phyloP scores from a whole-genome alignment of 2,329 filamentous ascomycete species.

The Graphium sp. region DNA sequence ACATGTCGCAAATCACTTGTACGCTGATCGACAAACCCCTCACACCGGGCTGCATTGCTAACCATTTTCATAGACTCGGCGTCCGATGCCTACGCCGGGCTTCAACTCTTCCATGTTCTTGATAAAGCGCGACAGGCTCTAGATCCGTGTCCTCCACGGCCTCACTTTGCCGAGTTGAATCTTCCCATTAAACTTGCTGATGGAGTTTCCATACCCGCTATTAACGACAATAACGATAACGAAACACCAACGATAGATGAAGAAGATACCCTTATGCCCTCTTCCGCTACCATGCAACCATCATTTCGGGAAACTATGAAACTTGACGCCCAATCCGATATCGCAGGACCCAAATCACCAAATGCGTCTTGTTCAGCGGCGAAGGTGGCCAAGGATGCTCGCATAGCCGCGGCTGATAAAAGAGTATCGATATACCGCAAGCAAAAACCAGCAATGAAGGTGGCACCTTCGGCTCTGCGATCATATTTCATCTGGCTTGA shows the following conservation, averaged over 20 bases:
- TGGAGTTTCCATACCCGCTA: too few relatives aligned
- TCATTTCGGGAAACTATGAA: constrained; percentile 2
- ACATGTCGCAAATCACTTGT: constrained; percentile 51
- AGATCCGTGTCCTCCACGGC: constrained; percentile 53
- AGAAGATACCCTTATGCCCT: constrained; percentile 1
- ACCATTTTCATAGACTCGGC: constrained; percentile 45
- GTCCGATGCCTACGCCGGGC: constrained; percentile 65
- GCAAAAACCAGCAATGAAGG: constrained; percentile 9
- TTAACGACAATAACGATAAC: too few relatives aligned
- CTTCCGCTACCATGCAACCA: constrained; percentile 1
- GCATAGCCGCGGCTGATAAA: constrained; percentile 24
- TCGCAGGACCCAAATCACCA: too few relatives aligned
- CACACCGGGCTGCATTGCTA: background rate
- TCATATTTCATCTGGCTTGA: constrained; percentile 49
- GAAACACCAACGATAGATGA: too few relatives aligned
- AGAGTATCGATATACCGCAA: constrained; percentile 18
- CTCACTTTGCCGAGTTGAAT: constrained; percentile 50
- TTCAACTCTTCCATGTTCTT: constrained; percentile 56
- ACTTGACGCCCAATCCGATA: background rate
- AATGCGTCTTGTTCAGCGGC: too few relatives aligned
- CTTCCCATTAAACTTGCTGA: constrained; percentile 42
- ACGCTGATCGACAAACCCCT: constrained; percentile 18
- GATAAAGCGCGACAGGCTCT: constrained; percentile 51
- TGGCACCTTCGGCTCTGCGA: constrained; percentile 22
- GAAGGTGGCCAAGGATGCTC: constrained; percentile 21